Conservation (phyloP, 441 rosid species). For the Populus hybrid region DNA sequence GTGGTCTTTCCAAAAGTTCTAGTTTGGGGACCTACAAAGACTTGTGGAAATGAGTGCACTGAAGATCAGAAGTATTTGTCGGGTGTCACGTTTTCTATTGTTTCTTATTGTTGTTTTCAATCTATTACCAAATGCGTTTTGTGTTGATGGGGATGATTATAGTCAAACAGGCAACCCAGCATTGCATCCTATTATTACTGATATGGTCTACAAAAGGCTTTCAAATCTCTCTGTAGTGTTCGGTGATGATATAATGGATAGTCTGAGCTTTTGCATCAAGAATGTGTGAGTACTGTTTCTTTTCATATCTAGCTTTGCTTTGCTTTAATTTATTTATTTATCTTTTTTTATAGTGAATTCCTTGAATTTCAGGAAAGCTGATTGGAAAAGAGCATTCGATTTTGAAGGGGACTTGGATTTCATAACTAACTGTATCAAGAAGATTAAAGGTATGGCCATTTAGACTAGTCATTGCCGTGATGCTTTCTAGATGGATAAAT, state of each 20-base stretch:
- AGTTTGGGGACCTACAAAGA: constrained; percentile 1
- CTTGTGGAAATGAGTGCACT: constrained; percentile 39
- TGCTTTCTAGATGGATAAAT: background rate
- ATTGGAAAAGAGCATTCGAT: constrained; percentile 76
- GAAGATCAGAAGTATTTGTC: constrained; percentile 23
- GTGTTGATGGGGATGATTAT: constrained; percentile 55
- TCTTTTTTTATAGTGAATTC: constrained; percentile 8
- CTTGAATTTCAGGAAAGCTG: constrained; percentile 55
- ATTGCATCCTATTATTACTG: constrained; percentile 45
- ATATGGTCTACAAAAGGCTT: constrained; percentile 48
- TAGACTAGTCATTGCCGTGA: background rate
- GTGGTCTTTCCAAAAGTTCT: constrained; percentile 17
- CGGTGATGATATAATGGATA: constrained; percentile 38
- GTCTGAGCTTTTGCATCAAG: constrained; percentile 67
- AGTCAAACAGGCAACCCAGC: constrained; percentile 52
- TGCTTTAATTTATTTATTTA: background rate
- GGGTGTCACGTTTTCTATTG: constrained; percentile 27
- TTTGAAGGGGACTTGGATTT: constrained; percentile 58
- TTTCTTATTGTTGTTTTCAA: constrained; percentile 32
- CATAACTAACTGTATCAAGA: constrained; percentile 53
- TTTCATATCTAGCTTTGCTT: background rate
- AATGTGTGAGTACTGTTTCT: constrained; percentile 46
- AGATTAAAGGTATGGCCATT: constrained; percentile 50
- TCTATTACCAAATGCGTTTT: constrained; percentile 25
- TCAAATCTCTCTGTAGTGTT: constrained; percentile 48